Conservation (phyloP, 192 early-diverging fungal species). For the Coemansia sp. region DNA sequence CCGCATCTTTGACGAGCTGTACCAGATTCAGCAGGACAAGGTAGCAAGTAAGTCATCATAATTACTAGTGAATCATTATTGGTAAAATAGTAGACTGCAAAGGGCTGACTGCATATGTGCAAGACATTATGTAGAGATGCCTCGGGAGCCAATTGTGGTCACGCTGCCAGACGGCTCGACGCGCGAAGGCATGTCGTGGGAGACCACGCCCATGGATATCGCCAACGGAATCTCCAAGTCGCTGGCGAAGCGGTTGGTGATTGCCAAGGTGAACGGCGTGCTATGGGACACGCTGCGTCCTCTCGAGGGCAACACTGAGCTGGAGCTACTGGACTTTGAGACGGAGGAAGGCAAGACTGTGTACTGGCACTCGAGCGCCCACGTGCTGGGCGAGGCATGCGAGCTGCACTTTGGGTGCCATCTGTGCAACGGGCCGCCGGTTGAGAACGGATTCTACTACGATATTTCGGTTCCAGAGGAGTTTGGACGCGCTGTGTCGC, state of each 20-base stretch:
- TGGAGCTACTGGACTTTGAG: conserved; percentile 95
- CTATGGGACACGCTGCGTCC: conserved; percentile 90
- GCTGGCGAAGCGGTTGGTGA: conserved; percentile 84
- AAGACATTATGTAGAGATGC: conserved; percentile 75
- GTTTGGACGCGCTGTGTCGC: conserved; percentile 66
- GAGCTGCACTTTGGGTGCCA: conserved; percentile 98
- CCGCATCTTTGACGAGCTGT: conserved; percentile 55
- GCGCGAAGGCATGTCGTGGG: conserved; percentile 84
- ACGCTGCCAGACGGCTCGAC: conserved; percentile 84
- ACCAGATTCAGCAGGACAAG: conserved; percentile 46
- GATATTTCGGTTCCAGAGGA: conserved; percentile 82
- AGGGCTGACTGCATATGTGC: not conserved
- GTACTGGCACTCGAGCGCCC: conserved; percentile 98
- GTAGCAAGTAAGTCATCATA: conserved; percentile 40
- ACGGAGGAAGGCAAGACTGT: conserved; percentile 88
- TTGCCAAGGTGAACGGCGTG: conserved; percentile 90
- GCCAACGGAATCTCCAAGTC: conserved; percentile 81
- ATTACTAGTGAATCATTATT: conserved; percentile 24
- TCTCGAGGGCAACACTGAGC: conserved; percentile 71
- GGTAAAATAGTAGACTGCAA: not conserved
- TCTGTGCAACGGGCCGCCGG: conserved; percentile 88
- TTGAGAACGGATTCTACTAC: conserved; percentile 96
- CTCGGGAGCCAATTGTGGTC: conserved; percentile 74
- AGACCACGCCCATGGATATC: conserved; percentile 93
- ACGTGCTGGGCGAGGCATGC: conserved; percentile 95